Percentiles rank a stretch among this genome's conserved stretches.
phyloP scores from a whole-genome alignment of 164 flowering plant genomes.

The Nymphaea thermarum region DNA sequence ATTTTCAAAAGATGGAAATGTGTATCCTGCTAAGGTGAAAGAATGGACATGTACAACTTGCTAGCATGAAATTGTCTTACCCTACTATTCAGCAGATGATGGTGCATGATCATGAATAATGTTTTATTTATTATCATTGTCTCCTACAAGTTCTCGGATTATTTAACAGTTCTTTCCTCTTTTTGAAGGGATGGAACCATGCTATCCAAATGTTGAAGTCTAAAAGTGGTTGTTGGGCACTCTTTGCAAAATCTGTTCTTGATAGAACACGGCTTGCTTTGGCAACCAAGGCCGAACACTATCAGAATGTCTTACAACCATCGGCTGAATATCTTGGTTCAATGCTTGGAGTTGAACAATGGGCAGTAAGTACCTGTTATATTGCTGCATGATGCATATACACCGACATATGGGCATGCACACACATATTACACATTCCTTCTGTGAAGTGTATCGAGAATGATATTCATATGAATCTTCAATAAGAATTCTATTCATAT shows the following conservation, averaged over 20 bases:
- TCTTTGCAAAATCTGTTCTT: conserved; percentile 90
- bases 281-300: conserved; percentile 78
- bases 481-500: too few relatives aligned
- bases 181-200: conserved; percentile 70
- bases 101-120: background rate
- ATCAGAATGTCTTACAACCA: conserved; percentile 72
- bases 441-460: background rate
- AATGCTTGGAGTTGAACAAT: conserved; percentile 70
- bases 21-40: background rate
- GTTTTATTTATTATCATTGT: too few relatives aligned
- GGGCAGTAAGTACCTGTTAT: conserved; percentile 53
- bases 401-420: too few relatives aligned
- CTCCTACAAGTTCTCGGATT: background rate
- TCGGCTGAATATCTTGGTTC: conserved; percentile 94
- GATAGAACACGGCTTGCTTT: conserved; percentile 94
- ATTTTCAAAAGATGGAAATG: too few relatives aligned
- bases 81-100: background rate
- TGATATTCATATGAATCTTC: background rate
- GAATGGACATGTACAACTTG: background rate
- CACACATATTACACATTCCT: background rate
- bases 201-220: conserved; percentile 48
- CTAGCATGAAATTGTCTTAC: background rate
- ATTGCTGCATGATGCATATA: background rate
- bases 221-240: conserved; percentile 58
- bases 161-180: conserved; percentile 1